Base-by-base conservation (phyloP, 2,329 filamentous ascomycete species). In the Aspergillus hiratsukae region DNA sequence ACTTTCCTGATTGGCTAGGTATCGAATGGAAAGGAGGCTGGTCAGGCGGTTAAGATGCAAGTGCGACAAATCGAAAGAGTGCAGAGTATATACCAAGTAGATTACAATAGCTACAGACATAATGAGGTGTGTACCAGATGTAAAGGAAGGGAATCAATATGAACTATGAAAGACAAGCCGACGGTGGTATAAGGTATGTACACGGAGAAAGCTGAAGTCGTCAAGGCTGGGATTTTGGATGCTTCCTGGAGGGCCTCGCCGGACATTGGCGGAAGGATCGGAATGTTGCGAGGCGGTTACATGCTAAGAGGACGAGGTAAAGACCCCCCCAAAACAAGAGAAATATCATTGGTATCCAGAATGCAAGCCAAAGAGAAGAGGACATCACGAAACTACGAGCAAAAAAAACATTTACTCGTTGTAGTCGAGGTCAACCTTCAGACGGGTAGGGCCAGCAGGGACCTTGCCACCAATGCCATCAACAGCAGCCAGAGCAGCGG, bases 391-490 rank as follows among this genome's bases (percentile, higher is more conserved):
- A 49, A 41, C 56, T 31, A 52, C 11, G 60, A 48, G 53, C 23
- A 48, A 49, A 53, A 53, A 28, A 48, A 48, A 49, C 48, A 59
- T 62, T 45, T 66, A 61, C 28, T 55, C 53, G 56, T 19, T 46
- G 43, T 60, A 74, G 68, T 71, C 69, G 23, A 74, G 61, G 40
- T 61, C 49, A 56, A 69, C 67, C 27, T 62, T 49, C 31, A 74
- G 65, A 60, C 70, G 70, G 58, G 75, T 60, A 48, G 71, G 56
- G 3, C 68, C 72, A 28, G 62, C 10, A 10, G 35, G 3, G 28
- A 65, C 37, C 58, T 64, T 61, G 31, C 68, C 67, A 55, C 69
- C 73, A 48, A 73, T 65, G 58, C 66, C 67, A 51, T 67, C 58
- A 51, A 64, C 59, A 54, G 58, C 66, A 48, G 61, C 61, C 52